Conservation (phyloP, 345 rosid genomes). For the Eucalyptus melliodora region DNA sequence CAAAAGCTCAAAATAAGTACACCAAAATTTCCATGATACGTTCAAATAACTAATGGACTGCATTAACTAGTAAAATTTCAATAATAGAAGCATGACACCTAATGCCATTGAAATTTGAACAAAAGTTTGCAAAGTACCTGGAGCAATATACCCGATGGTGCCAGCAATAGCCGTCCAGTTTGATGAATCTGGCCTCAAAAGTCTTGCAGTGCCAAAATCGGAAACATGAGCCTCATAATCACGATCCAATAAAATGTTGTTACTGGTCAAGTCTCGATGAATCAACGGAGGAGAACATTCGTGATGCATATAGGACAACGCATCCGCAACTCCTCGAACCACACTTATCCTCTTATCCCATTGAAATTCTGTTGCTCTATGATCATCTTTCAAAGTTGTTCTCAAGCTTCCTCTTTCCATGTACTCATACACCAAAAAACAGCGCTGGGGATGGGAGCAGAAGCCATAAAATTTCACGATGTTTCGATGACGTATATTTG, state of each 20-base stretch:
- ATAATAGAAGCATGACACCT: no score
- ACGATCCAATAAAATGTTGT: background rate
- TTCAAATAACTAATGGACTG: no score
- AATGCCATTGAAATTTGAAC: no score
- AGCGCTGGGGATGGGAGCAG: no score
- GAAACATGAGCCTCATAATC: background rate
- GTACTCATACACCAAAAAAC: background rate
- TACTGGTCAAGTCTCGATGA: background rate
- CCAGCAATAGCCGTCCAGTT: background rate
- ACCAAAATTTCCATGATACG: no score
- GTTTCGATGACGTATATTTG: no score
- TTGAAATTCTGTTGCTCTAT: background rate
- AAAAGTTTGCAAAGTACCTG: background rate
- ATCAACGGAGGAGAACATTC: background rate
- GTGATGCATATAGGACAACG: background rate
- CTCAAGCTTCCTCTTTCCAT: background rate
- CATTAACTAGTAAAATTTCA: no score
- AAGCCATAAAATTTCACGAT: no score
- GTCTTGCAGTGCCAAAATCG: background rate
- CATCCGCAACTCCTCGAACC: background rate
- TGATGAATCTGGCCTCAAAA: background rate
- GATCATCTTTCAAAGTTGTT: background rate
- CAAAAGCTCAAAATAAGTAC: fast-evolving
- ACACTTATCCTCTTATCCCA: background rate
- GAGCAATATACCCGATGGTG: background rate